Base-by-base conservation (phyloP, 1,139 yeast genomes). In the Yamadazyma aaseri region DNA sequence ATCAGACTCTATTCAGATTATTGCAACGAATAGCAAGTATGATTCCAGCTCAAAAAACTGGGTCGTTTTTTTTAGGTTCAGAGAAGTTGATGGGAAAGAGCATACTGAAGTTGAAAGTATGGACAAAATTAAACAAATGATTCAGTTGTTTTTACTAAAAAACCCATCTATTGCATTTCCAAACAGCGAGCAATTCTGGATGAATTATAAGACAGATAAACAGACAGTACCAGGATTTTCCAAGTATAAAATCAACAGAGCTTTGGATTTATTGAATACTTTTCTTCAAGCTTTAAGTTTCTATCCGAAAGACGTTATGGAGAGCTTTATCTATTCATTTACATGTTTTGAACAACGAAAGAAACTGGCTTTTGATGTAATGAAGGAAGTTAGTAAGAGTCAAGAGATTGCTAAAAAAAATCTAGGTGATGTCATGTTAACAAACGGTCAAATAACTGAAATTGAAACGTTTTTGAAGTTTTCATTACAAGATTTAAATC, bases 401-500 rank as follows among this genome's bases (percentile, higher is more conserved):
- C 58, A 55, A 23, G 60, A 58, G 15, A 18, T 34, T 13, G 42
- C 36, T 3, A 47, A 52, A 34, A 34, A 29, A 2, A 40, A 36
- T 6, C 26, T 46, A 7, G 63, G 63, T 1, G 58, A 53, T 4
- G 53, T 60, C 2, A 56, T 49, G 15, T 46, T 64, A 15, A 46
- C 60, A 2, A 37, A 39, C 2, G 35, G 35, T n/a, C 60, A 64
- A 29, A 50, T 68, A 3, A 51, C 64, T 12, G 84, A 79, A 30
- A 77, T 80, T 29, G 76, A 72, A 32, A 65, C 66, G 21, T 84
- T 85, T 47, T 50, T 82, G 17, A 66, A 67, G 28, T 81, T 69
- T 45, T 74, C 84, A 1, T 42, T 61, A 16, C 58, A 61, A 9
- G 86, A 81, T 45, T 51, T 81, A 21, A 52, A 48, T 2, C 50